Evolutionary conservation across 108 stramenopile genomes (phyloP).

Genomic region (Parietichytrium sp.): DNA sequence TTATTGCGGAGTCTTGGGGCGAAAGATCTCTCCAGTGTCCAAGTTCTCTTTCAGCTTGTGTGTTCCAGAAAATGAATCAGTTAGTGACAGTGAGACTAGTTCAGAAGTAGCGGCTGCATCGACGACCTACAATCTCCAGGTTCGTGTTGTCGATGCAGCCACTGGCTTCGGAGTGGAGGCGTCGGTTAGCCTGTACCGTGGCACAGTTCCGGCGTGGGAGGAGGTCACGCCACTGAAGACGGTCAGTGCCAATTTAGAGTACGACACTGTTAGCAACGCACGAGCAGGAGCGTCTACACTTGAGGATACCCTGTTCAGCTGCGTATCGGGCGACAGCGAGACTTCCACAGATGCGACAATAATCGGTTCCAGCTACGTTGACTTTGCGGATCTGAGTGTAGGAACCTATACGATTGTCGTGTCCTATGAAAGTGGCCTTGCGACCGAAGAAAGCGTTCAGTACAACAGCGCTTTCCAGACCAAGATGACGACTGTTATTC

Average conservation of each 20-base stretch:
- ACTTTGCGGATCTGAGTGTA: background rate
- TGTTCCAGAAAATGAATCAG: background rate
- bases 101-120: too few relatives aligned
- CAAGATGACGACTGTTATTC: background rate
- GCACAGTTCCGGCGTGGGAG: conserved; percentile 23
- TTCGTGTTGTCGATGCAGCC: background rate
- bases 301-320: background rate
- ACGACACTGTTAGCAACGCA: background rate
- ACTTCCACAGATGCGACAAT: background rate
- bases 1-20: conserved; percentile 25
- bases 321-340: background rate
- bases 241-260: background rate
- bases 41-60: conserved; percentile 27
- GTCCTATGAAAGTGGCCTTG: background rate
- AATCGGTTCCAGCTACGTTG: background rate
- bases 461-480: background rate
- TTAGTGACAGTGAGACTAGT: too few relatives aligned
- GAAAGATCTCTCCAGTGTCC: background rate
- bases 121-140: background rate
- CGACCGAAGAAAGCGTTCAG: background rate
- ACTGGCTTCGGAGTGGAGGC: conserved; percentile 26
- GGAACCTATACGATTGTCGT: background rate
- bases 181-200: background rate
- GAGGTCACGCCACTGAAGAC: background rate
- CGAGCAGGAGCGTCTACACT: background rate